Conservation (phyloP, 441 rosid genomes). For the Geranium incanum region DNA sequence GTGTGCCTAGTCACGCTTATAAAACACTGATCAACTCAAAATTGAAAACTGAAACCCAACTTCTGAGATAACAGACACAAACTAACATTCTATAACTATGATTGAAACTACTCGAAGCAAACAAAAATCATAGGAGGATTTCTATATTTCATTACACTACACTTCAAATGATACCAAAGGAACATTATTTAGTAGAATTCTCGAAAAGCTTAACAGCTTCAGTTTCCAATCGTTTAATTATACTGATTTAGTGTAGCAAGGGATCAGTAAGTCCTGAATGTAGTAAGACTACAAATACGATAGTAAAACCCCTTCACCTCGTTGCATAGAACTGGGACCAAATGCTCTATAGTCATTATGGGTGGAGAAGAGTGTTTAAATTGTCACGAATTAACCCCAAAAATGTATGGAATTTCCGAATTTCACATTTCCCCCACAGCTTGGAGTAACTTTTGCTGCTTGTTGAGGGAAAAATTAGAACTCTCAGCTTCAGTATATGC, state of each 20-base stretch:
- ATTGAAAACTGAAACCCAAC: background rate
- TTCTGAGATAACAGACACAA: background rate
- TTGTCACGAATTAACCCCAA: background rate
- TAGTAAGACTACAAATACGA: background rate
- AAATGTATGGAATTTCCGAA: background rate
- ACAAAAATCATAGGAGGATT: background rate
- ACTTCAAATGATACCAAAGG: background rate
- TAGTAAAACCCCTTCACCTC: conserved; percentile 1
- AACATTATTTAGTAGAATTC: background rate
- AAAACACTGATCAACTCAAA: background rate
- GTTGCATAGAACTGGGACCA: background rate
- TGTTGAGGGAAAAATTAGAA: background rate
- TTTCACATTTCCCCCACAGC: background rate
- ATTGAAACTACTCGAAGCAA: background rate
- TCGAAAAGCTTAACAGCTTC: background rate
- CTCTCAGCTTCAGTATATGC: background rate
- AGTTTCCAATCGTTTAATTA: background rate
- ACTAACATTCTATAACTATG: background rate
- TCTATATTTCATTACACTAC: background rate
- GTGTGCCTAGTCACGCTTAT: background rate
- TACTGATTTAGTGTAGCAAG: background rate
- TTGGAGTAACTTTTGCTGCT: background rate
- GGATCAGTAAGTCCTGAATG: background rate
- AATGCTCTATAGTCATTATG: background rate
- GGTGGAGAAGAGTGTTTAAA: background rate